These are phyloP conservation scores for Colletotrichum aenigma DNA, from an alignment of 2,329 filamentous ascomycete species.

Conservation along the genomic window DNA sequence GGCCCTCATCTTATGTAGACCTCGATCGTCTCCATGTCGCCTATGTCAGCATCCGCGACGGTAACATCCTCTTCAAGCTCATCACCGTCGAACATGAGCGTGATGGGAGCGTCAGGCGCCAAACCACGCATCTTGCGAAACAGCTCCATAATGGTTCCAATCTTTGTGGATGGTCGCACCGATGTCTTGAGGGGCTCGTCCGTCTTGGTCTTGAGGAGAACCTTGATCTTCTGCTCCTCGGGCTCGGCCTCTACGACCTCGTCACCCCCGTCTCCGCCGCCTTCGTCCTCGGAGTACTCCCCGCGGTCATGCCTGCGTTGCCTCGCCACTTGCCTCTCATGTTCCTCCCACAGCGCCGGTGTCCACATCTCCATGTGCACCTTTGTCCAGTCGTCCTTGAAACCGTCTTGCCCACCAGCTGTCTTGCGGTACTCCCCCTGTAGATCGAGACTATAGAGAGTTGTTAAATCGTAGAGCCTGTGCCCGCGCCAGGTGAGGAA, in stretches of 20 bases:
- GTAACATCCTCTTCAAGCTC: constrained; percentile 62
- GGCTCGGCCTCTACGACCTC: constrained; percentile 23
- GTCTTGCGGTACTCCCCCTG: constrained; percentile 44
- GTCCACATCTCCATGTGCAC: constrained; percentile 84
- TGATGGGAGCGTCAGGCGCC: constrained; percentile 55
- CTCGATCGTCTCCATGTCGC: constrained; percentile 77
- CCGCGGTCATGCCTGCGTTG: constrained; percentile 47
- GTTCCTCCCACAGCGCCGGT: constrained; percentile 58
- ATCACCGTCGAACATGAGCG: constrained; percentile 79
- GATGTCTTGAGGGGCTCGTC: constrained; percentile 54
- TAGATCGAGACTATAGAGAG: constrained; percentile 71
- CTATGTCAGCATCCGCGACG: constrained; percentile 72
- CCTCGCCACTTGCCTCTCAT: constrained; percentile 53
- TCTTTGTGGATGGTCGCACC: constrained; percentile 58
- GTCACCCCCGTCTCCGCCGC: constrained; percentile 20
- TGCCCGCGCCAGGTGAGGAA: constrained; percentile 82
- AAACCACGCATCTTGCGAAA: constrained; percentile 64
- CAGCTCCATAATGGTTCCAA: constrained; percentile 65
- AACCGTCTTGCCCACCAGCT: constrained; percentile 40
- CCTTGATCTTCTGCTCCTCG: constrained; percentile 44
- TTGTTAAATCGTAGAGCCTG: constrained; percentile 77
- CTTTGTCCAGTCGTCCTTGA: constrained; percentile 54
- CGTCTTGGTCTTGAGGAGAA: constrained; percentile 60
- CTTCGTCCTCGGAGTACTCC: constrained; percentile 38
- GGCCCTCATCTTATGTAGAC: constrained; percentile 59